Evolutionary conservation across 1,284 basidiomycete genomes (phyloP).

Genomic region (Pseudozyma flocculosa): DNA sequence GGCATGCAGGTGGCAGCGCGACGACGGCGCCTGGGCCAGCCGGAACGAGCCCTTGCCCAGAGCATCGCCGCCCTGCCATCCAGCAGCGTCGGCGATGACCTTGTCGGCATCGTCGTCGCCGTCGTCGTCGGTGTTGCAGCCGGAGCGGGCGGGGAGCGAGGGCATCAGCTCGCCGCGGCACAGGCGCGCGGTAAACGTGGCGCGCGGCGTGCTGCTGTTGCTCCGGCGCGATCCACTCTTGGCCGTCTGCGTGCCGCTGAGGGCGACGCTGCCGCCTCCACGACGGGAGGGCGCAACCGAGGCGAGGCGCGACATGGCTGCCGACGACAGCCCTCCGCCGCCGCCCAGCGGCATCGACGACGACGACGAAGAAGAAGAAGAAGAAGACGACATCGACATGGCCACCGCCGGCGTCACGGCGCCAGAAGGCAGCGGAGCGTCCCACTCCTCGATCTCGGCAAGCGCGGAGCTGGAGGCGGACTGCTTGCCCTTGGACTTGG

Average conservation of each 20-base stretch:
- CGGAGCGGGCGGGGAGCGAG: slow-evolving; percentile 7
- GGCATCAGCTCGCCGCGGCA: slow-evolving; percentile 34
- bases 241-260: slow-evolving; percentile 12
- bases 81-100: slow-evolving; percentile 23
- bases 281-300: slow-evolving; percentile 30
- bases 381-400: slow-evolving; percentile 4
- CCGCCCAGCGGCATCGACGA: slow-evolving; percentile 19
- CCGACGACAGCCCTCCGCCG: slow-evolving; percentile 5
- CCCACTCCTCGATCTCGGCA: background rate
- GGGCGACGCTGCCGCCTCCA: slow-evolving; percentile 27
- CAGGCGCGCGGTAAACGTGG: slow-evolving; percentile 31
- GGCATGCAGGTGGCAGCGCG: background rate
- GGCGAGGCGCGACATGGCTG: slow-evolving; percentile 18
- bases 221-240: slow-evolving; percentile 10
- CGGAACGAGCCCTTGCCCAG: slow-evolving; percentile 26
- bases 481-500: background rate
- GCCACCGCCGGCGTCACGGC: background rate
- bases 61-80: slow-evolving; percentile 36
- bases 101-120: slow-evolving; percentile 19
- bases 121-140: slow-evolving; percentile 20
- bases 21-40: too few relatives aligned
- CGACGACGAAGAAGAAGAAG: slow-evolving; percentile 15
- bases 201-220: slow-evolving; percentile 20
- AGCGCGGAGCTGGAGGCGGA: too few relatives aligned
- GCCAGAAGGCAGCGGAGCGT: background rate